phyloP scores from a whole-genome alignment of 2,329 filamentous ascomycete genomes.

The Rutstroemia sp. region DNA sequence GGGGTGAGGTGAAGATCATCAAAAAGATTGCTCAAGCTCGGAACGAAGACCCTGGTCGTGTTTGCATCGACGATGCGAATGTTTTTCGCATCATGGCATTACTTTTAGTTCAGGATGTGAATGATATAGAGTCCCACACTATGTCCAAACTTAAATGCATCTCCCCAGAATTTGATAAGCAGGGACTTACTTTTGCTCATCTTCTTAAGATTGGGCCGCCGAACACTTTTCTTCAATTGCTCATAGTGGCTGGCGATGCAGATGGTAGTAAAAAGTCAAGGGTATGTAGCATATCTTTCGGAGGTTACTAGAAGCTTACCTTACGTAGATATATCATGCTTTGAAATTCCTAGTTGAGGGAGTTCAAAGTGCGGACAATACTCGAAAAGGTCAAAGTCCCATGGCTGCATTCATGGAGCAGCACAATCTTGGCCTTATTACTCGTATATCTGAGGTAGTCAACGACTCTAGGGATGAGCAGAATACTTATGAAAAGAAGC shows the following conservation, averaged over 20 bases:
- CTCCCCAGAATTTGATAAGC: conserved; percentile 60
- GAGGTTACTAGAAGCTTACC: background rate
- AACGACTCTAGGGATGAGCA: conserved; percentile 57
- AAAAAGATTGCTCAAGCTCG: conserved; percentile 73
- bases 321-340: conserved; percentile 23
- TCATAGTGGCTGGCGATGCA: conserved; percentile 70
- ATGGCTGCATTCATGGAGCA: conserved; percentile 72
- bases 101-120: conserved; percentile 48
- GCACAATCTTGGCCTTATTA: conserved; percentile 81
- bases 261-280: conserved; percentile 47
- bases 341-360: conserved; percentile 36
- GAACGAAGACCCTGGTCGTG: conserved; percentile 51
- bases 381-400: conserved; percentile 42
- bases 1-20: conserved; percentile 69
- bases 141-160: conserved; percentile 62
- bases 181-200: conserved; percentile 45
- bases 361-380: conserved; percentile 22
- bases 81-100: conserved; percentile 51
- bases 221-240: conserved; percentile 67
- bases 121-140: conserved; percentile 54
- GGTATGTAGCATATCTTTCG: conserved; percentile 38
- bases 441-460: conserved; percentile 69
- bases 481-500: conserved; percentile 59
- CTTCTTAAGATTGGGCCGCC: conserved; percentile 71
- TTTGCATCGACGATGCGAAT: conserved; percentile 49